Base-by-base conservation (phyloP, 768 basidiomycete genomes). In the Lactarius quietus region DNA sequence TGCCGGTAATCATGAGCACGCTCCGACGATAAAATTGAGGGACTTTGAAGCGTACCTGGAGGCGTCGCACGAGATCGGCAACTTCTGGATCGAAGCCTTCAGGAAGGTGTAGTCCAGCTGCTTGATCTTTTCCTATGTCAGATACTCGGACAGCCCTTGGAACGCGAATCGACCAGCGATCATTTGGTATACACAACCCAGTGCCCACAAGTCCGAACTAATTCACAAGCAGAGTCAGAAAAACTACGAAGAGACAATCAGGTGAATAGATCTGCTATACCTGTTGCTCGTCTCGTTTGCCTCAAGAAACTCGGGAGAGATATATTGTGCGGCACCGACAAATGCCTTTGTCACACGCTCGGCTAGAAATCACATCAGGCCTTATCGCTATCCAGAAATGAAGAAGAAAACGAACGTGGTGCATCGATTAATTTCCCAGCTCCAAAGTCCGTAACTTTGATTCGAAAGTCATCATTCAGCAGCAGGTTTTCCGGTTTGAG, bases 391-490 rank as follows among this genome's bases (percentile, higher is more conserved):
- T 43, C 68, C 68, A 35, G 70, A 53, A 71, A 73, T 58, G 71
- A 76, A 38, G 68, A 68, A 70, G 58, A 33, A 61, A 15, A 76
- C 85, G 71, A 62, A 87, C 87, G 76, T 59, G 78, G 80, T 23
- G 81, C 73, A 66, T 87, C 85, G 38, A 87, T 77, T 67, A 91
- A 79, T 76, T 91, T 90, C 23, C 93, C 93, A 6, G 93, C 95
- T 7, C 97, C 97, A 76, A 98, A 98, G 75, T 99, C 97, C 18
- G 94, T 92, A n/a, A 99, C 84, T 75, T 94, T 96, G 73, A 97
- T 86, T 61, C 93, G 86, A 77, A 88, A 91, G 18, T 87, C 83
- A 39, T 83, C 83, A 70, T 96, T 93, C n/a, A 99, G 81, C 10
- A 99, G 81, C 35, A 98, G 81, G 74, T 98, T 98, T 76, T 91